Percentiles rank a stretch among this genome's conserved stretches.
Conservation (phyloP, 2,329 filamentous ascomycete genomes). For the Ophiocordyceps australis region DNA sequence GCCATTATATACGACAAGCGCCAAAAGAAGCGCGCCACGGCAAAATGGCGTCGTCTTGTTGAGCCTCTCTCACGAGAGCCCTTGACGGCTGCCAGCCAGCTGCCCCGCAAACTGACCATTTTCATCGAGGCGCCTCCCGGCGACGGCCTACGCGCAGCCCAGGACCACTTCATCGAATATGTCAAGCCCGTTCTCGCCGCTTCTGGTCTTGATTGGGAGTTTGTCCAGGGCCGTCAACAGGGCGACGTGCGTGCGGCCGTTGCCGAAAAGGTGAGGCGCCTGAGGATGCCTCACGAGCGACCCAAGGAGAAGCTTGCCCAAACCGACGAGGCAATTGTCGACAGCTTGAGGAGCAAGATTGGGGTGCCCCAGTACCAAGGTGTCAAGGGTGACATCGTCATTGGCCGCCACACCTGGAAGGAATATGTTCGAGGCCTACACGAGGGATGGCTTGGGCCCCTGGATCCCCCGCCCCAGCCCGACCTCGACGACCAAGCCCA, state of each 20-base stretch:
- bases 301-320: slow-evolving; percentile 28
- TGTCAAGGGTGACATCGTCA: slow-evolving; percentile 65
- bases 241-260: slow-evolving; percentile 82
- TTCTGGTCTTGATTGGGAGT: slow-evolving; percentile 88
- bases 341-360: slow-evolving; percentile 43
- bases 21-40: slow-evolving; percentile 69
- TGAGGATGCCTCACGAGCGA: slow-evolving; percentile 38
- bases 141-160: slow-evolving; percentile 66
- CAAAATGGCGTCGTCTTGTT: slow-evolving; percentile 74
- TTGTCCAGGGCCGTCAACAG: slow-evolving; percentile 78
- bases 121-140: slow-evolving; percentile 75
- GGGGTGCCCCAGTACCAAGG: slow-evolving; percentile 57
- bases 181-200: slow-evolving; percentile 83
- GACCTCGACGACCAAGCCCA: slow-evolving; percentile 5
- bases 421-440: slow-evolving; percentile 88
- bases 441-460: slow-evolving; percentile 86
- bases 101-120: slow-evolving; percentile 72
- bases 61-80: slow-evolving; percentile 67
- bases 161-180: slow-evolving; percentile 92
- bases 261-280: slow-evolving; percentile 69
- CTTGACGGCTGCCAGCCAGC: slow-evolving; percentile 45
- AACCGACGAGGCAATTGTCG: slow-evolving; percentile 34
- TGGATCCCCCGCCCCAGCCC: slow-evolving; percentile 37
- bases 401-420: slow-evolving; percentile 91
- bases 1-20: slow-evolving; percentile 84